A percentile compares a stretch with the other conserved stretches of the same genome.
phyloP scores from a whole-genome alignment of 495 filamentous ascomycete species.

The Lasiosphaeris hirsuta region DNA sequence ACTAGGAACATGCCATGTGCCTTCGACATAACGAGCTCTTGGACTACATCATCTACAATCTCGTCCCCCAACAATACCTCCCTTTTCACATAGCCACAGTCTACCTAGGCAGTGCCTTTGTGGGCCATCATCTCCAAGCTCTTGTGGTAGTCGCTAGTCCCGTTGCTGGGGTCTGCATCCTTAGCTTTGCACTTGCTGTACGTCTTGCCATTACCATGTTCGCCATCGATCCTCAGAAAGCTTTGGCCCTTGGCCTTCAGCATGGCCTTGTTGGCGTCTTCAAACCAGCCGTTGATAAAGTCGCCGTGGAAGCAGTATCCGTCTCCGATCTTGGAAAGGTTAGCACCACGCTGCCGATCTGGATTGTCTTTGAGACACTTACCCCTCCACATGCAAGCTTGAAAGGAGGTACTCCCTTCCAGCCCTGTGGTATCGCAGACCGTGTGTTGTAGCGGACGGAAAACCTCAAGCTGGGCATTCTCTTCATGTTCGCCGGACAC shows the following conservation, averaged over 20 bases:
- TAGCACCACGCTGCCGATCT: neutral
- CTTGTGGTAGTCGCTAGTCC: conserved; percentile 35
- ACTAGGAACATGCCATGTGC: too few species aligned
- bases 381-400: conserved; percentile 35
- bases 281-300: conserved; percentile 38
- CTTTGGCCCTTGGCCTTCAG: conserved; percentile 32
- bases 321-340: conserved; percentile 27
- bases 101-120: too few species aligned
- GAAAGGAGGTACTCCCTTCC: conserved; percentile 34
- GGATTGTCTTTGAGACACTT: conserved; percentile 9
- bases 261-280: conserved; percentile 33
- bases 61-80: too few species aligned
- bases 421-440: conserved; percentile 29
- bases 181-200: conserved; percentile 32
- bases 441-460: conserved; percentile 32
- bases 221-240: conserved; percentile 36
- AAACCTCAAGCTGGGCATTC: conserved; percentile 31
- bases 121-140: conserved; percentile 39
- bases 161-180: conserved; percentile 32
- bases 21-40: too few species aligned
- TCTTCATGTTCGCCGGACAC: conserved; percentile 30
- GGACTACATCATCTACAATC: too few species aligned
- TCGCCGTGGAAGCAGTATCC: conserved; percentile 39
- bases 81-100: too few species aligned
- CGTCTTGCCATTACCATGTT: conserved; percentile 33